phyloP scores from a whole-genome alignment of 371 early-diverging fungal genomes.

The Encephalitozoon romaleae region DNA sequence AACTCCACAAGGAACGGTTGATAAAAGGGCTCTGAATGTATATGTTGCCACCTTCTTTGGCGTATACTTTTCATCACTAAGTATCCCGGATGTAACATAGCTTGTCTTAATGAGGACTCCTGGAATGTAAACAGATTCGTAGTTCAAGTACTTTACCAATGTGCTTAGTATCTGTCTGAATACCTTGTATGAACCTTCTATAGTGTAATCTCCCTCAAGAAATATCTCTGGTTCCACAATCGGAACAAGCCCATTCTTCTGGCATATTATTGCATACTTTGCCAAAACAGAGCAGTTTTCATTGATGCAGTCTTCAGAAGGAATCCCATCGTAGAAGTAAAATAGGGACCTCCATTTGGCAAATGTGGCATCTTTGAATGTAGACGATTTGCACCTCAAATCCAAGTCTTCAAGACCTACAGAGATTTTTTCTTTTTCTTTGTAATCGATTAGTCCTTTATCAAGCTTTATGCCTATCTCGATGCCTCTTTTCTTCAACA shows the following conservation, averaged over 20 bases:
- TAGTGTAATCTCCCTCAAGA: constrained; percentile 65
- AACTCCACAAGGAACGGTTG: constrained; percentile 64
- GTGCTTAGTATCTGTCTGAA: constrained; percentile 63
- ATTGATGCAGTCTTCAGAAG: constrained; percentile 62
- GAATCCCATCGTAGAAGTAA: constrained; percentile 61
- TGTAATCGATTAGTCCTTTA: constrained; percentile 62
- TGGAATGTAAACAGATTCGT: constrained; percentile 64
- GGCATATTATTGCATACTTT: constrained; percentile 66
- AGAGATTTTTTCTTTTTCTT: constrained; percentile 65
- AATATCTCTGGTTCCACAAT: constrained; percentile 68
- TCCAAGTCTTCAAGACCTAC: constrained; percentile 65
- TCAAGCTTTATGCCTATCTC: constrained; percentile 66
- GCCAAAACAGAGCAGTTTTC: constrained; percentile 66
- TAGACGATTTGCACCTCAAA: constrained; percentile 62
- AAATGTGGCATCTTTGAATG: constrained; percentile 64
- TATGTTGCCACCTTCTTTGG: constrained; percentile 63
- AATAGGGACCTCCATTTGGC: constrained; percentile 68
- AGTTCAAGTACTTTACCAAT: constrained; percentile 63
- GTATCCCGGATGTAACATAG: constrained; percentile 65
- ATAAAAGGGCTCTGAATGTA: constrained; percentile 63
- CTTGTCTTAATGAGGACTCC: constrained; percentile 66
- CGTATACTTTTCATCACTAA: constrained; percentile 60
- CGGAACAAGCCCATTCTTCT: constrained; percentile 64
- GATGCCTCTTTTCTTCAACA: constrained; percentile 62
- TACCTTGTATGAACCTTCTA: constrained; percentile 62